phyloP scores from a whole-genome alignment of 2,329 filamentous ascomycete genomes.

The Macrophomina tecta region DNA sequence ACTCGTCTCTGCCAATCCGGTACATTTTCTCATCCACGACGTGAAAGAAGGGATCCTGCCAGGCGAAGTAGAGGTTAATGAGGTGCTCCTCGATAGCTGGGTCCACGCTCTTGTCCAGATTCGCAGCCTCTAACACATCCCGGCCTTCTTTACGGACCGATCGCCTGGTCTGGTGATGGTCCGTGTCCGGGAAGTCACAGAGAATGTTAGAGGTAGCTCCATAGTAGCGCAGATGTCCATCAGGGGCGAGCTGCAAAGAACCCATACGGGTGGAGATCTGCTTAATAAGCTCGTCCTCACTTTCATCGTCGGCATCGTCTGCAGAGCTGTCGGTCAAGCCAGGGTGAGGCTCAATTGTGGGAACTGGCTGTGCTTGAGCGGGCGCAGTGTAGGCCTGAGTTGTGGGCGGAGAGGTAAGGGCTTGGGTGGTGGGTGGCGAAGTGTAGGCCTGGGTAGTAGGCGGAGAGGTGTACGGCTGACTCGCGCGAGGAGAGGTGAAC shows the following conservation, averaged over 20 bases:
- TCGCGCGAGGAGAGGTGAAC: slow-evolving; percentile 14
- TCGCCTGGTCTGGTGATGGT: slow-evolving; percentile 20
- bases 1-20: slow-evolving; percentile 30
- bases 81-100: slow-evolving; percentile 52
- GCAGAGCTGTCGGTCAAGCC: slow-evolving; percentile 21
- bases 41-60: slow-evolving; percentile 56
- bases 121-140: slow-evolving; percentile 46
- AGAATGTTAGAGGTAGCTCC: slow-evolving; percentile 27
- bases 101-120: slow-evolving; percentile 50
- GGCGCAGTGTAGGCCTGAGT: slow-evolving; percentile 16
- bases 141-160: slow-evolving; percentile 25
- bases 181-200: slow-evolving; percentile 28
- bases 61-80: slow-evolving; percentile 54
- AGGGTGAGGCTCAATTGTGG: slow-evolving; percentile 19
- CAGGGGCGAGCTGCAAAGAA: slow-evolving; percentile 26
- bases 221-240: slow-evolving; percentile 28
- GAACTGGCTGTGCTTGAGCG: slow-evolving; percentile 16
- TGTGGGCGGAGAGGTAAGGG: slow-evolving; percentile 13
- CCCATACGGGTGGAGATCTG: slow-evolving; percentile 28
- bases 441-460: slow-evolving; percentile 15
- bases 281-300: slow-evolving; percentile 28
- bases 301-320: slow-evolving; percentile 27
- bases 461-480: slow-evolving; percentile 10
- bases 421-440: slow-evolving; percentile 3
- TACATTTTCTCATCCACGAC: slow-evolving; percentile 51